Evolutionary conservation across 345 rosid genomes (phyloP).

Genomic region (Litchi chinensis): DNA sequence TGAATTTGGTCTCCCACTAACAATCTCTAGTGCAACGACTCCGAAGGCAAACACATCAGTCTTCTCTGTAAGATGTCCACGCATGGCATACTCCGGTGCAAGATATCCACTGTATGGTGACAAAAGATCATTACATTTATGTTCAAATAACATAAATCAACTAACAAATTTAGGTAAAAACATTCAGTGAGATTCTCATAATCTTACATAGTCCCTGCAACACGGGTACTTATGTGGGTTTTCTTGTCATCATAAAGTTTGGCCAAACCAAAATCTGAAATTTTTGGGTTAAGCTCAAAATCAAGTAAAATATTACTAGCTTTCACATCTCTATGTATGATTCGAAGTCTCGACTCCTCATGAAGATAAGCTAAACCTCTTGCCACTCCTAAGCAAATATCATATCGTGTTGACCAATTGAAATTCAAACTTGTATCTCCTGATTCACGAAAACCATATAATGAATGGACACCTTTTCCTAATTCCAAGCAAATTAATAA

Average conservation of each 20-base stretch:
- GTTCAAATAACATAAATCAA: neutral
- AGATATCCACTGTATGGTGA: constrained; percentile 13
- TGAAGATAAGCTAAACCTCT: constrained; percentile 59
- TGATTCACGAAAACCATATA: constrained; percentile 26
- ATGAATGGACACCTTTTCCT: neutral
- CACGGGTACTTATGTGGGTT: constrained; percentile 62
- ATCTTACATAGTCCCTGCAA: constrained; percentile 61
- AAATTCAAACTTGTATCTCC: constrained; percentile 40
- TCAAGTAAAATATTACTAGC: constrained; percentile 53
- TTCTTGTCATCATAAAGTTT: constrained; percentile 58
- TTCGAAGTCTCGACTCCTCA: constrained; percentile 56
- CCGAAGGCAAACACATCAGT: constrained; percentile 38
- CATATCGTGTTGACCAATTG: constrained; percentile 43
- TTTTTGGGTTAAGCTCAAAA: constrained; percentile 51
- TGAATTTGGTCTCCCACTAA: constrained; percentile 33
- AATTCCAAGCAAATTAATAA: constrained; percentile 19
- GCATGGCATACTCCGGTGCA: constrained; percentile 52
- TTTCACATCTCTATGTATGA: constrained; percentile 65
- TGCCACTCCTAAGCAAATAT: constrained; percentile 52
- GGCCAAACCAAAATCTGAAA: constrained; percentile 67
- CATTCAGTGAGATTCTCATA: neutral
- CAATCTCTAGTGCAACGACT: constrained; percentile 10
- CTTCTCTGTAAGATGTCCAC: constrained; percentile 44
- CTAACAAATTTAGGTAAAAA: constrained; percentile 39
- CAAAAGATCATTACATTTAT: neutral